Percentiles rank a stretch among this genome's conserved stretches.
Conservation (phyloP, 768 basidiomycete genomes). For the Coprinellus micaceus region DNA sequence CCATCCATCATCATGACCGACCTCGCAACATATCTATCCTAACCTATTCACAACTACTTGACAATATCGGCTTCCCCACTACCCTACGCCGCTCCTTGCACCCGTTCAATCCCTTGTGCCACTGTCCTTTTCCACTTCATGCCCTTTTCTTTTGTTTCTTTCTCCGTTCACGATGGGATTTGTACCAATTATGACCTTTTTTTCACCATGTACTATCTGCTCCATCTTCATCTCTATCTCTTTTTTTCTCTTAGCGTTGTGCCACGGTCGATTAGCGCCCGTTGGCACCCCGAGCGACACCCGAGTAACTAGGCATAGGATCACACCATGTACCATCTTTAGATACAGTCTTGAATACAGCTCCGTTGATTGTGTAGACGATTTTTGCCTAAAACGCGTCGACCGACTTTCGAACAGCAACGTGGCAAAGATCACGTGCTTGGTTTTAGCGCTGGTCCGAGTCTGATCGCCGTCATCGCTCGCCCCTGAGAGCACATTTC, state of each 20-base stretch:
- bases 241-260: background rate
- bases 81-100: too few species aligned
- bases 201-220: conserved; percentile 5
- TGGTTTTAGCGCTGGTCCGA: too few species aligned
- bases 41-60: background rate
- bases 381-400: background rate
- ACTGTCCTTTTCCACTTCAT: background rate
- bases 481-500: background rate
- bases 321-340: background rate
- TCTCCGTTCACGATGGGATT: conserved; percentile 1
- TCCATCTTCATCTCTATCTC: background rate
- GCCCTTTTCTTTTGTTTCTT: background rate
- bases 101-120: background rate
- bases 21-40: background rate
- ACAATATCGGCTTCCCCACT: too few species aligned
- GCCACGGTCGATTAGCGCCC: background rate
- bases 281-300: background rate
- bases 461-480: too few species aligned
- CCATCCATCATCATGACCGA: background rate
- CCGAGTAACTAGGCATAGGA: background rate
- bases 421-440: background rate
- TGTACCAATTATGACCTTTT: conserved; percentile 5
- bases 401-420: background rate
- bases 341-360: conserved; percentile 1
- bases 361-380: background rate